phyloP scores from a whole-genome alignment of 2,329 filamentous ascomycete genomes.

The Phoma sp. region DNA sequence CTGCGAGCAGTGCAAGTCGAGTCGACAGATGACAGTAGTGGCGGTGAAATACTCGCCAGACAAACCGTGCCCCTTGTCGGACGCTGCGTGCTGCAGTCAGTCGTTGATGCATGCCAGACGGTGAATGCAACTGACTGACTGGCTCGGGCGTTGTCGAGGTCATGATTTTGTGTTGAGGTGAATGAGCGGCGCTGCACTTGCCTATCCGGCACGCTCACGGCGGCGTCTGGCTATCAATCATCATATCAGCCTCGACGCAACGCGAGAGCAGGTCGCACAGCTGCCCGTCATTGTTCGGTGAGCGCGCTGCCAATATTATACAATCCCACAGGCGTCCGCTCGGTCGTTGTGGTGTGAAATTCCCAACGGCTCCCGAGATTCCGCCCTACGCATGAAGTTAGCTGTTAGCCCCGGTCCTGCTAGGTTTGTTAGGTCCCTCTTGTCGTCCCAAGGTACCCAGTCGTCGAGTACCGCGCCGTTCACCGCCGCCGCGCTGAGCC shows the following conservation, averaged over 20 bases:
- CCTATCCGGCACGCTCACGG: constrained; percentile 24
- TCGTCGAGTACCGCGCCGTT: constrained; percentile 29
- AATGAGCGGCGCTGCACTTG: constrained; percentile 29
- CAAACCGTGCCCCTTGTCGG: constrained; percentile 5
- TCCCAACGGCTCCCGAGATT: constrained; percentile 20
- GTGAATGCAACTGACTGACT: constrained; percentile 12
- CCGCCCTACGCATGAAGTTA: constrained; percentile 19
- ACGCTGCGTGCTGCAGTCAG: constrained; percentile 3
- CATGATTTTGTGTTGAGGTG: constrained; percentile 19
- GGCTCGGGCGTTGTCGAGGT: constrained; percentile 12
- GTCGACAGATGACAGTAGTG: constrained; percentile 22
- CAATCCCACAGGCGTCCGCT: constrained; percentile 7
- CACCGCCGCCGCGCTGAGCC: constrained; percentile 31
- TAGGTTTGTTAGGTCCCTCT: constrained; percentile 11
- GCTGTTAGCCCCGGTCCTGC: constrained; percentile 9
- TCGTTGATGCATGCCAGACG: constrained; percentile 5
- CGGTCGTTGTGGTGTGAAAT: constrained; percentile 14
- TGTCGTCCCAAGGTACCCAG: constrained; percentile 24
- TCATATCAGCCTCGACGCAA: constrained; percentile 11
- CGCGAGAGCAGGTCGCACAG: constrained; percentile 11
- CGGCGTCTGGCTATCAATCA: constrained; percentile 16
- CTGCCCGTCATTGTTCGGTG: constrained; percentile 6
- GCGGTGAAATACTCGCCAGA: constrained; percentile 21
- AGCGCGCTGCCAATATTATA: constrained; percentile 11
- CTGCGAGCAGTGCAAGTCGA: constrained; percentile 16